Evolutionary conservation across 2,329 filamentous ascomycete species (phyloP).

Genomic region (Fusarium albidum): DNA sequence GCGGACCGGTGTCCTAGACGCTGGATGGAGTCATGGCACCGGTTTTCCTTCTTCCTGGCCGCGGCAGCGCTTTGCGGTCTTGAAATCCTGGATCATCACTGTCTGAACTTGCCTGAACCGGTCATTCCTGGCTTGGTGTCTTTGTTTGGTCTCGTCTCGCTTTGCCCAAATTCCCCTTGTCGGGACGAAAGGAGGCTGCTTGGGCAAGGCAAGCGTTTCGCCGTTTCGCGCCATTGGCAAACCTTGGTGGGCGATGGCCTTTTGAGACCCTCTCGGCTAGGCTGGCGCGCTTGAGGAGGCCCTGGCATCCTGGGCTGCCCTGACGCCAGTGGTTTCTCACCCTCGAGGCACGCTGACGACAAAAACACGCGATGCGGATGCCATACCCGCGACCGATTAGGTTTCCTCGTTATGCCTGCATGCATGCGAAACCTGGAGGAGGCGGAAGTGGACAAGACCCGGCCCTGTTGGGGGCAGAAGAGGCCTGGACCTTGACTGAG

Average conservation of each 20-base stretch:
- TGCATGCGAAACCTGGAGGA: conserved; percentile 41
- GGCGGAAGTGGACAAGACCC: conserved; percentile 22
- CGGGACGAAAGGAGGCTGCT: conserved; percentile 15
- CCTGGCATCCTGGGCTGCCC: conserved; percentile 3
- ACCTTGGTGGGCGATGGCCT: conserved; percentile 24
- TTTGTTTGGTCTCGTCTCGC: conserved; percentile 24
- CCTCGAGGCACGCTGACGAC: conserved; percentile 37
- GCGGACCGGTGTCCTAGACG: no score
- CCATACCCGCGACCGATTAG: conserved; percentile 38
- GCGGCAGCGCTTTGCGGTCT: conserved; percentile 9
- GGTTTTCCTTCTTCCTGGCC: background rate
- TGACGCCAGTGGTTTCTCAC: conserved; percentile 14
- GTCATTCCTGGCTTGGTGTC: conserved; percentile 25
- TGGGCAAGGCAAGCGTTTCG: conserved; percentile 27
- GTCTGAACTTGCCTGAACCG: conserved; percentile 27
- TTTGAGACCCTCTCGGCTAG: conserved; percentile 18
- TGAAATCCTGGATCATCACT: conserved; percentile 20
- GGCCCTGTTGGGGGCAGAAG: conserved; percentile 10
- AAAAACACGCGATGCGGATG: conserved; percentile 41
- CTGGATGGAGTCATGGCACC: no score
- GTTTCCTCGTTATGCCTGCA: conserved; percentile 37
- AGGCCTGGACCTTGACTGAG: conserved; percentile 29
- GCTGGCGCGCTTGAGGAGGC: conserved; percentile 17
- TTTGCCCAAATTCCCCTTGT: conserved; percentile 15
- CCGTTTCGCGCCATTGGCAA: conserved; percentile 24